These are phyloP conservation scores for Ophiostoma populinum DNA, from an alignment of 2,329 filamentous ascomycete species.

Conservation along the genomic window DNA sequence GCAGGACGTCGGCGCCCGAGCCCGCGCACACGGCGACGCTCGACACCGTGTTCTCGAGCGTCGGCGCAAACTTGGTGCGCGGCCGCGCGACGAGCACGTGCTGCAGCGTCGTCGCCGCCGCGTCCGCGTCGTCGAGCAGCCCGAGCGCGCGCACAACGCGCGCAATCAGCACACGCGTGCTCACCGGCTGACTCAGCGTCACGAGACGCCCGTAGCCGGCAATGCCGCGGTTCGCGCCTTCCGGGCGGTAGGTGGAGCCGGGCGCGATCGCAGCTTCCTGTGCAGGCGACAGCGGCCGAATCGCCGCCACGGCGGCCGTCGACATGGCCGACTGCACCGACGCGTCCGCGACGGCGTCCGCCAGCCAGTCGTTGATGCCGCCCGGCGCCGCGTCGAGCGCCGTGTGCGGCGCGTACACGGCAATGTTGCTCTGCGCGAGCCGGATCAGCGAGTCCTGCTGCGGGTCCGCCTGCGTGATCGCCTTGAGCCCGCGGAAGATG, in stretches of 20 bases:
- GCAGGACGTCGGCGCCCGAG: conserved; percentile 63
- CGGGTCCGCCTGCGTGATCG: conserved; percentile 64
- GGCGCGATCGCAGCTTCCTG: conserved; percentile 19
- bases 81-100: conserved; percentile 22
- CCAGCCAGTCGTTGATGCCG: conserved; percentile 88
- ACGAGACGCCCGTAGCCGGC: conserved; percentile 34
- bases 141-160: conserved; percentile 50
- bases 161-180: conserved; percentile 27
- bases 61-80: conserved; percentile 18
- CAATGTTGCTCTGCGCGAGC: conserved; percentile 72
- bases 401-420: conserved; percentile 91
- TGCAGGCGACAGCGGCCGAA: too few species aligned
- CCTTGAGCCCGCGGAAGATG: conserved; percentile 87
- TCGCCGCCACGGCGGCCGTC: too few species aligned
- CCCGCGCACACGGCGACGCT: conserved; percentile 76
- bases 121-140: conserved; percentile 19
- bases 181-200: conserved; percentile 21
- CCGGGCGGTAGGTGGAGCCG: background rate
- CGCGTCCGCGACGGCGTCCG: conserved; percentile 48
- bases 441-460: conserved; percentile 76
- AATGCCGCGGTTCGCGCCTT: conserved; percentile 13
- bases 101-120: conserved; percentile 14
- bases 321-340: background rate
- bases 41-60: conserved; percentile 11
- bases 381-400: conserved; percentile 74